Evolutionary conservation across 306 rosid species (phyloP).

Genomic region (Cucurbita moschata): DNA sequence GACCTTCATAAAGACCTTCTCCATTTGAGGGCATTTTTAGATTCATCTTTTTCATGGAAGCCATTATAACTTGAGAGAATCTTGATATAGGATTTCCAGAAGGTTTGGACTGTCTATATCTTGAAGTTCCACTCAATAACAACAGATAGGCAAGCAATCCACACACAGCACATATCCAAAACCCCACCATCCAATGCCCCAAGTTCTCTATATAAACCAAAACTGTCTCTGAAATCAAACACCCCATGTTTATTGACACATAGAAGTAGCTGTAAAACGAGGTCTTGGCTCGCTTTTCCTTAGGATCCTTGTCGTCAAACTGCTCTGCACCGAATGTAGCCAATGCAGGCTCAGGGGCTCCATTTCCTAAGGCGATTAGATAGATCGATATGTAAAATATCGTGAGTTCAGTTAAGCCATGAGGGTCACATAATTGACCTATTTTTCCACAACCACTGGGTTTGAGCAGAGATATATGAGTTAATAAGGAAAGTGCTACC

Average conservation of each 20-base stretch:
- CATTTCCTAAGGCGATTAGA: constrained; percentile 45
- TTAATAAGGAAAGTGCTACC: constrained; percentile 28
- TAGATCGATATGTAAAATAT: constrained; percentile 41
- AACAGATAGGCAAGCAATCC: constrained; percentile 18
- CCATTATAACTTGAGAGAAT: constrained; percentile 38
- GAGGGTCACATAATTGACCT: constrained; percentile 34
- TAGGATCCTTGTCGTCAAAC: constrained; percentile 35
- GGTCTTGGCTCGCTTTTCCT: constrained; percentile 27
- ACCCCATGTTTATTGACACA: constrained; percentile 42
- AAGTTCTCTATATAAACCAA: constrained; percentile 34
- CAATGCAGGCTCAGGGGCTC: constrained; percentile 44
- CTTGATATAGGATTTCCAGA: constrained; percentile 38
- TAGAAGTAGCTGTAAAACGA: constrained; percentile 49
- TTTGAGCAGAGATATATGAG: constrained; percentile 27
- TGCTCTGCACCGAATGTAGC: constrained; percentile 52
- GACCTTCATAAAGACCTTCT: constrained; percentile 30
- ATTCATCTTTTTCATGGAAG: constrained; percentile 30
- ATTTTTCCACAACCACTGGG: constrained; percentile 45
- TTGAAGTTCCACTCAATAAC: constrained; percentile 26
- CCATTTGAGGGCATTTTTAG: constrained; percentile 21
- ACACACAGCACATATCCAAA: constrained; percentile 31
- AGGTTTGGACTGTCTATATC: constrained; percentile 38
- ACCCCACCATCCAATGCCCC: constrained; percentile 44
- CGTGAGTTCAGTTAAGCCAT: constrained; percentile 15
- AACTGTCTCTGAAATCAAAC: constrained; percentile 36